phyloP scores from a whole-genome alignment of 306 rosid genomes.

The Acmispon strigosus region DNA sequence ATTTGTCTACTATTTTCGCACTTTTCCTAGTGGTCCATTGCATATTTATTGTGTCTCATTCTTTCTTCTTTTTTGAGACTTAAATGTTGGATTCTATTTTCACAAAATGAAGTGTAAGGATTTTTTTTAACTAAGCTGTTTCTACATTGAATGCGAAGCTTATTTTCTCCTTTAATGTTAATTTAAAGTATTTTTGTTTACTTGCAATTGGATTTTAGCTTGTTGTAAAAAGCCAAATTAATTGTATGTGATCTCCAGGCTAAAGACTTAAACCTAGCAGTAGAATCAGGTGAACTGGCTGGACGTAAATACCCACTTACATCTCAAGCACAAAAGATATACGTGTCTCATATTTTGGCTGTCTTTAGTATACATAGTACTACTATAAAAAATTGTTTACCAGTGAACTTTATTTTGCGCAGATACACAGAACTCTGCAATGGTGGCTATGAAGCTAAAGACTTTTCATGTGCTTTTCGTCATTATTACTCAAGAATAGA shows the following conservation, averaged over 20 bases:
- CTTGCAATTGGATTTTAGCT: neutral
- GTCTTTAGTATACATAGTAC: neutral
- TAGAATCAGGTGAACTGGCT: constrained; percentile 61
- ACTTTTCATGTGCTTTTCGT: constrained; percentile 79
- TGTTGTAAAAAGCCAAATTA: no score
- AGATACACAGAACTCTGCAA: constrained; percentile 62
- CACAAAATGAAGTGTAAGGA: neutral
- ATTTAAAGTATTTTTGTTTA: neutral
- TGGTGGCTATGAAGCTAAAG: constrained; percentile 56
- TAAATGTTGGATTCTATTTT: neutral
- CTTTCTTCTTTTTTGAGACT: neutral
- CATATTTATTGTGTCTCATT: neutral
- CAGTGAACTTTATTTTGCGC: neutral
- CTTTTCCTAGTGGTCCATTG: neutral
- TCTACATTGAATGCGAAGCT: neutral
- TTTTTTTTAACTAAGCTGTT: neutral
- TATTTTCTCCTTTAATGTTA: neutral
- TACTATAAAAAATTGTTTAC: neutral
- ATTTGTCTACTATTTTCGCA: neutral
- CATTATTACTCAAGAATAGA: constrained; percentile 61
- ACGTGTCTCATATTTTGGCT: constrained; percentile 14
- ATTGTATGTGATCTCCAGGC: constrained; percentile 38
- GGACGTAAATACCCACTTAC: constrained; percentile 61
- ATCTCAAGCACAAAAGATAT: constrained; percentile 68
- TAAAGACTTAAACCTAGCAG: constrained; percentile 77